Conservation (phyloP, 2,329 filamentous ascomycete genomes). For the Ramichloridium luteum region DNA sequence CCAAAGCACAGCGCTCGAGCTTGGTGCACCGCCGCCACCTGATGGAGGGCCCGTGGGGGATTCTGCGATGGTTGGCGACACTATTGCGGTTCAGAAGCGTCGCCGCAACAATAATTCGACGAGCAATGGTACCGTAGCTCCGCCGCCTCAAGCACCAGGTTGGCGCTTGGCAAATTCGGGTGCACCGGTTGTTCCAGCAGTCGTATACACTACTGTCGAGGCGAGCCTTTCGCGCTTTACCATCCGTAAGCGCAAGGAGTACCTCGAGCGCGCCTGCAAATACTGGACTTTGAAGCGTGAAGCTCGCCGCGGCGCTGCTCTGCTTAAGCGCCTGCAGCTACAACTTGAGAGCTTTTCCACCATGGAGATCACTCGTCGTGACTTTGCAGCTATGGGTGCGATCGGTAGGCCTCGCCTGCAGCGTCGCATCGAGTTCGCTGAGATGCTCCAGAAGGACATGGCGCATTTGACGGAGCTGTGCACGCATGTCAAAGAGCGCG, state of each 20-base stretch:
- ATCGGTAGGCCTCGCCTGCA: constrained; percentile 65
- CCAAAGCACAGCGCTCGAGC: constrained; percentile 66
- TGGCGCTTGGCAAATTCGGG: constrained; percentile 85
- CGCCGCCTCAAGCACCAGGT: constrained; percentile 48
- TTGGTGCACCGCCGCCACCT: constrained; percentile 53
- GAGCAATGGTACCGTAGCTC: background rate
- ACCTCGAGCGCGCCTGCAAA: constrained; percentile 80
- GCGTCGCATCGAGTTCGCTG: constrained; percentile 78
- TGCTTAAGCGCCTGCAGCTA: constrained; percentile 84
- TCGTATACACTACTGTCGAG: constrained; percentile 77
- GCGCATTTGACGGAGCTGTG: constrained; percentile 61
- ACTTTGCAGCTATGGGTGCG: constrained; percentile 90
- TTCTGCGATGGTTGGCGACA: constrained; percentile 34
- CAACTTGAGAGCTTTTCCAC: constrained; percentile 95
- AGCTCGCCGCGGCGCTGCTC: constrained; percentile 74
- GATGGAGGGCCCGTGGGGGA: constrained; percentile 35
- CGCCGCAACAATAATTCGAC: constrained; percentile 38
- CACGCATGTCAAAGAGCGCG: constrained; percentile 59
- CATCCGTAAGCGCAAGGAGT: constrained; percentile 81
- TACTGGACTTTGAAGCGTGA: constrained; percentile 98
- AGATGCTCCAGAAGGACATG: constrained; percentile 63
- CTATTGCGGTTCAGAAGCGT: constrained; percentile 44
- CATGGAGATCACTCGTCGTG: constrained; percentile 89
- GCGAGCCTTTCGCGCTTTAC: constrained; percentile 70
- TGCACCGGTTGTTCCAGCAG: constrained; percentile 82